These are phyloP conservation scores for Metschnikowia noctiluminum DNA, from an alignment of 805 yeast species.

Conservation along the genomic window DNA sequence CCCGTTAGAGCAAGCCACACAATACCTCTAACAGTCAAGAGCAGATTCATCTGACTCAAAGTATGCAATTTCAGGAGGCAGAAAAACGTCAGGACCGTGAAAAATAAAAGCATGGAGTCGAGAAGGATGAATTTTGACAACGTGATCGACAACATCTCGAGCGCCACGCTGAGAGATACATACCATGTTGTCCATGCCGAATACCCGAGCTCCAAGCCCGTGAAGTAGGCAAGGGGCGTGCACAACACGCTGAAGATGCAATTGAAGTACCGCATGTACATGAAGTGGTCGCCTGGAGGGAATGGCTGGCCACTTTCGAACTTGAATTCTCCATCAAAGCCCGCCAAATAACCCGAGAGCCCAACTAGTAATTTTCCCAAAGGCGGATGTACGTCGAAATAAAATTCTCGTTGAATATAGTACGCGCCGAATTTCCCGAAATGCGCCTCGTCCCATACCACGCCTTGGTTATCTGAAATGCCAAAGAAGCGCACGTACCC, in stretches of 20 bases:
- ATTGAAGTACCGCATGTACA: constrained; percentile 68
- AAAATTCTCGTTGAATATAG: constrained; percentile 82
- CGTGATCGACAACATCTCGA: constrained; percentile 67
- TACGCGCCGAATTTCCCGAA: constrained; percentile 96
- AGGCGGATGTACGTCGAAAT: constrained; percentile 97
- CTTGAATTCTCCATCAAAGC: constrained; percentile 74
- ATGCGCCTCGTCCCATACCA: constrained; percentile 98
- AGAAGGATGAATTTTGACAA: constrained; percentile 71
- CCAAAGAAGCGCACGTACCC: constrained; percentile 51
- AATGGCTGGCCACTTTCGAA: constrained; percentile 64
- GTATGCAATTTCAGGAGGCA: constrained; percentile 46
- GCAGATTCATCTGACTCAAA: constrained; percentile 33
- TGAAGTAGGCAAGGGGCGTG: constrained; percentile 62
- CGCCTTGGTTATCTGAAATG: constrained; percentile 59
- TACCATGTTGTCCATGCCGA: constrained; percentile 48
- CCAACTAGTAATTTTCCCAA: constrained; percentile 92
- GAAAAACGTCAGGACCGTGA: constrained; percentile 51
- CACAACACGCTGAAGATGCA: constrained; percentile 63
- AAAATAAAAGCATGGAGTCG: constrained; percentile 73
- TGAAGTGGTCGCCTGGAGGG: constrained; percentile 60
- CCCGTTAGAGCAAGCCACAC: constrained; percentile 63
- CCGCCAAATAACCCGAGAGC: constrained; percentile 80
- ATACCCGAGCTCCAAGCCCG: constrained; percentile 33
- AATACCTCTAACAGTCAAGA: constrained; percentile 42
- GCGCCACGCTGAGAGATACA: constrained; percentile 57